Evolutionary conservation across 441 rosid genomes (phyloP), one percentile per base, ranked within the genome.

Genomic region (Pelargonium australe): DNA sequence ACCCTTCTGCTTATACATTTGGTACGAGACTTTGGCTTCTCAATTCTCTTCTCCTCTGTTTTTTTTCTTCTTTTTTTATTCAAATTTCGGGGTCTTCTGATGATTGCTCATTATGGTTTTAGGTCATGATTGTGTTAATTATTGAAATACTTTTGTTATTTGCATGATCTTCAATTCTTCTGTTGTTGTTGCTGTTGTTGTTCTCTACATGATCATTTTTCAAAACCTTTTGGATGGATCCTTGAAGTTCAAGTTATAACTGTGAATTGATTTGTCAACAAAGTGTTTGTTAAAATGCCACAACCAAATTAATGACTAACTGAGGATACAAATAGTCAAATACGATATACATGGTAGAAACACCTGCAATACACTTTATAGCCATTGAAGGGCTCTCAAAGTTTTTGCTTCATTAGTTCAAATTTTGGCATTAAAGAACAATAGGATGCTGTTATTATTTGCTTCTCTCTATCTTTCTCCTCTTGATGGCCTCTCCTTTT

Each of bases 1-100:
- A 85, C 77, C 98, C 98, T 4, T 72, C 89, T 69, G 84, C 86
- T 43, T 92, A 90, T 67, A 75, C 8, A 37, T 37, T 37, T 37
- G 41, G 41, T 37, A 37, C 8, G 41, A 37, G 41, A 37, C 41
- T 5, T 37, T 37, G 41, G 41, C 41, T 37, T 37, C 41, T 37
- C 41, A 37, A 37, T 37, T 37, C 41, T 37, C 41, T 37, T 37
- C 8, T 37, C 41, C 8, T 37, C 41, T 37, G 41, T 37, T 37
- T 37, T 37, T 37, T 5, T 3, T 31, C 1, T 20, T 20, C 23
- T 6, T 0, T 37, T 37, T 5, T 37, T 37, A 37, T 37, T 37
- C 41, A 37, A 37, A 58, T 58, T 58, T 9, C 12, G 63, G 28
- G 63, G 13, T 58, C 63, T 58, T 58, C 63, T 58, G 13, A 58